A percentile compares a stretch with the other conserved stretches of the same genome.
phyloP scores from a whole-genome alignment of 305 asterid species.

The Fraxinus floribunda region DNA sequence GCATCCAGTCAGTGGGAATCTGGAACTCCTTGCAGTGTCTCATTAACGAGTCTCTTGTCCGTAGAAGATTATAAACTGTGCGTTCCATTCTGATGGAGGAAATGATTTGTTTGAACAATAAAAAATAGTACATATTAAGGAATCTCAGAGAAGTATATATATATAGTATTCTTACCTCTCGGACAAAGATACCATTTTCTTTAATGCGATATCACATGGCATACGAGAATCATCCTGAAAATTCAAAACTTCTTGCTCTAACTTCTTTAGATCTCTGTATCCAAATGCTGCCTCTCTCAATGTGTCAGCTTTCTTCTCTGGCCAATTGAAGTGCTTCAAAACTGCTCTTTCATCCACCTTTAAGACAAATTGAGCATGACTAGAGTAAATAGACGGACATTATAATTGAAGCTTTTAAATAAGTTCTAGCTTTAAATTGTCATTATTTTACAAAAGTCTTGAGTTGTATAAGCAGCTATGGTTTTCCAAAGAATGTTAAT shows the following conservation, averaged over 20 bases:
- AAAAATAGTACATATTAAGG: neutral
- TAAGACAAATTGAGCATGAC: constrained; percentile 20
- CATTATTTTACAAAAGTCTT: neutral
- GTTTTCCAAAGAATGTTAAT: neutral
- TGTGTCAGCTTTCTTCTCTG: constrained; percentile 92
- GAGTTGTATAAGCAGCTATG: neutral
- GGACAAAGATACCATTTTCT: constrained; percentile 77
- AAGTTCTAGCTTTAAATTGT: neutral
- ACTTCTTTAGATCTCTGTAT: constrained; percentile 72
- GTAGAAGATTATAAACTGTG: constrained; percentile 59
- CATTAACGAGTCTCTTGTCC: constrained; percentile 73
- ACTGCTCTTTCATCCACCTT: constrained; percentile 98
- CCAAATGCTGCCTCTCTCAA: constrained; percentile 92
- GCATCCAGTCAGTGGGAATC: constrained; percentile 92
- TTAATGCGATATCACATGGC: constrained; percentile 71
- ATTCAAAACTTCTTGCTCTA: constrained; percentile 68
- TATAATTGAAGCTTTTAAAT: neutral
- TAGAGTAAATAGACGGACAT: constrained; percentile 13
- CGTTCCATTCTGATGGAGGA: constrained; percentile 69
- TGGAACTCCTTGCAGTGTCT: constrained; percentile 73
- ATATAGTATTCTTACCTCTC: constrained; percentile 53
- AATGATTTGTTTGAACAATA: neutral
- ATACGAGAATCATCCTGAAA: constrained; percentile 63
- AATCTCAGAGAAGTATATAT: neutral
- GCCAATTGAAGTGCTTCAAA: constrained; percentile 95